Evolutionary conservation across 176 grass and related monocot genomes (phyloP), one percentile per base, ranked within the genome.

Genomic region (Saccharum spontaneum): DNA sequence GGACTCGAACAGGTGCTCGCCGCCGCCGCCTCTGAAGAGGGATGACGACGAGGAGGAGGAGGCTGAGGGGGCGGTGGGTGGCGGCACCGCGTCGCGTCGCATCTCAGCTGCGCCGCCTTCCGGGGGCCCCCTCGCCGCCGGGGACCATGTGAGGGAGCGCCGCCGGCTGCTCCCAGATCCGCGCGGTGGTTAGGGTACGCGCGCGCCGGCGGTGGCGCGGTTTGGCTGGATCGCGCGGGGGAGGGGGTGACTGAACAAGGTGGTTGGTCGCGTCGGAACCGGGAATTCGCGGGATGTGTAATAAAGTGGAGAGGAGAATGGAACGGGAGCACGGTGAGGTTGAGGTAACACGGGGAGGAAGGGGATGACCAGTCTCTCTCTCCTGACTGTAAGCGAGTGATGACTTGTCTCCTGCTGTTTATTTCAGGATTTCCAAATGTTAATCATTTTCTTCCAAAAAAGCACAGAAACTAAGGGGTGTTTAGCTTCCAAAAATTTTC

Each of bases 1-100:
- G 39, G 89, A 79, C 69, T 92, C 91, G 80, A 99, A 92, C 41
- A 92, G 65, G 76, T 84, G 68, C 71, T 82, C 89, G 43, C 73
- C 76, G 87, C 83, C 86, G 87, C 65, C 86, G 57, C 72, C 79
- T 84, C 84, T 84, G 82, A 89, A 75, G 82, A 92, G 86, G 80
- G 85, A 5, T 22, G 75, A 3, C 7, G 76, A 61, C 7, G 76
- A 61, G 3, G 88, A 65, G 4, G 83, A 79, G 38, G 86, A 81
- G 12, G 46, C 10, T 5, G 80, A 69, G 49, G 75, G 38, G 28
- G 75, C 75, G 38, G 59, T 85, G 59, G 83, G 65, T 87, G 63
- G 57, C 89, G 63, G 74, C 60, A 87, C 63, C 69, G 85, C 36
- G 82, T 90, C 90, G 72, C 90, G 69, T 82, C 75, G 90, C 90